phyloP scores from a whole-genome alignment of 1,284 basidiomycete genomes.

The Wallemia ichthyophaga region DNA sequence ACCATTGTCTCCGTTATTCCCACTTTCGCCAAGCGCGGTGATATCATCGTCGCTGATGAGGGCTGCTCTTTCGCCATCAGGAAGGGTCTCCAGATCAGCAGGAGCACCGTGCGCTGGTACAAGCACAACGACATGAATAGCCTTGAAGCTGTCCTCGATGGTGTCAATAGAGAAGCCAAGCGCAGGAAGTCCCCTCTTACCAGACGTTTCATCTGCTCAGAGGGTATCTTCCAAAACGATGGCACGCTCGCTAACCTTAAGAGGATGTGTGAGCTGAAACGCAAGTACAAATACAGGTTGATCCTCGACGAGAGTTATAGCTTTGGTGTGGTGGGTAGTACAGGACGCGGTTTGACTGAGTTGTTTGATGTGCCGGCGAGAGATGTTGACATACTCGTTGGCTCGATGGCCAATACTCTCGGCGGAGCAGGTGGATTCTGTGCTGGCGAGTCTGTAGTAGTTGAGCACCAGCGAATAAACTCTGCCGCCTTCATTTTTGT shows the following conservation, averaged over 20 bases:
- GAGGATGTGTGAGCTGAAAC: conserved; percentile 44
- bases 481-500: conserved; percentile 70
- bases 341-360: conserved; percentile 81
- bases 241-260: conserved; percentile 58
- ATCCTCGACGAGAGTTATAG: conserved; percentile 84
- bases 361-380: conserved; percentile 59
- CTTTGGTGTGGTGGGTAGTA: conserved; percentile 70
- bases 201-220: conserved; percentile 79
- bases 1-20: conserved; percentile 84
- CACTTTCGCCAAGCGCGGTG: conserved; percentile 89
- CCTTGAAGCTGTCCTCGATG: conserved; percentile 57
- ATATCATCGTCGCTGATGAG: conserved; percentile 91
- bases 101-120: conserved; percentile 76
- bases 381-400: conserved; percentile 27
- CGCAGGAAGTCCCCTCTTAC: conserved; percentile 55
- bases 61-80: conserved; percentile 83
- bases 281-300: conserved; percentile 80
- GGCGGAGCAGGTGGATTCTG: conserved; percentile 79
- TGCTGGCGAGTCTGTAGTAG: conserved; percentile 52
- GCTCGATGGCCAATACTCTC: conserved; percentile 60
- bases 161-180: conserved; percentile 57
- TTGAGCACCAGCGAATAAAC: conserved; percentile 87
- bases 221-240: conserved; percentile 87
- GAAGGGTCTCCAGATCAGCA: conserved; percentile 86
- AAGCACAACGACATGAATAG: conserved; percentile 83